A percentile compares a stretch with the other conserved stretches of the same genome.
phyloP scores from a whole-genome alignment of 306 rosid species.

The Corylus heterophylla region DNA sequence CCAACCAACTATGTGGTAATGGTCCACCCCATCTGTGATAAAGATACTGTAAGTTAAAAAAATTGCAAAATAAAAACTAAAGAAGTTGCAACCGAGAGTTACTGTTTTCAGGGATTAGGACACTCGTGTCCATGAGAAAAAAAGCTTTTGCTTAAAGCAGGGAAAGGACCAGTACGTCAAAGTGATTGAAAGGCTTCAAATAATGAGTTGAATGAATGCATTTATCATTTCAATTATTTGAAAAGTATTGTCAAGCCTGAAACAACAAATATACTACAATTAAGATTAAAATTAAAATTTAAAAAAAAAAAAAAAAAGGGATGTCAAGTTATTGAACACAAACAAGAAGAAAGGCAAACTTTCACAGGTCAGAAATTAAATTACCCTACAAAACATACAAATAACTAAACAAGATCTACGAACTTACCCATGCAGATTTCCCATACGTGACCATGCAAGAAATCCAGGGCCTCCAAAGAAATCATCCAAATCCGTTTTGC shows the following conservation, averaged over 20 bases:
- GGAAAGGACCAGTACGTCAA: conserved; percentile 13
- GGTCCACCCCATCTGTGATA: conserved; percentile 91
- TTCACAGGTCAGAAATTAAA: background rate
- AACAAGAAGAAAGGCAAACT: background rate
- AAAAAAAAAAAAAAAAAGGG: background rate
- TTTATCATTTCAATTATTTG: conserved; percentile 9
- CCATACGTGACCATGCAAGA: conserved; percentile 97
- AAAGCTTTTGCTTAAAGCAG: conserved; percentile 16
- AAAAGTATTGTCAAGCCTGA: conserved; percentile 14
- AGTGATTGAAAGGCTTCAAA: conserved; percentile 12
- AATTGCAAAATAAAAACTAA: background rate
- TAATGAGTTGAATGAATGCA: conserved; percentile 18
- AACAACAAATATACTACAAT: conserved; percentile 14
- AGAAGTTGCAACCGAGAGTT: conserved; percentile 10
- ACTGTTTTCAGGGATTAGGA: conserved; percentile 3
- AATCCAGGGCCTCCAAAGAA: conserved; percentile 97
- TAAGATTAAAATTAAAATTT: background rate
- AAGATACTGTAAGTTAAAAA: background rate
- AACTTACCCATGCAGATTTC: conserved; percentile 88
- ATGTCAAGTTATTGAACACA: background rate
- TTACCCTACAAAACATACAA: background rate
- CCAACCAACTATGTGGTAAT: conserved; percentile 85
- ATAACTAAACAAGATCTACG: conserved; percentile 9
- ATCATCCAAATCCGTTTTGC: conserved; percentile 66
- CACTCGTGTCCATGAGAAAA: conserved; percentile 7